These are phyloP conservation scores for Linanthus parryae DNA, from an alignment of 148 eudicot species.

Conservation along the genomic window DNA sequence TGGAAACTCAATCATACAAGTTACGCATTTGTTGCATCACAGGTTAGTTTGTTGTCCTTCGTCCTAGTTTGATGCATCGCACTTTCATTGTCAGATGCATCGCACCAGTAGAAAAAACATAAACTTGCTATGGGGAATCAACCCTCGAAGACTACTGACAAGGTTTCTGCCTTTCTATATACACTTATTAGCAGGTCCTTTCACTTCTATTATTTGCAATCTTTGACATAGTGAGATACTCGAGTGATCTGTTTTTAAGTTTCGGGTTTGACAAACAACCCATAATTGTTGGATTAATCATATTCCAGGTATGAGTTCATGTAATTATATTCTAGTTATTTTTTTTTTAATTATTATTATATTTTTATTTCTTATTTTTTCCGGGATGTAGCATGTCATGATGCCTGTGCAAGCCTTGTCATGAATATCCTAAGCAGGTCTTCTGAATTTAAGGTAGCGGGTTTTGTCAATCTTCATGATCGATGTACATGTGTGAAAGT, in stretches of 20 bases:
- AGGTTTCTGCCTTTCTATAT: background rate
- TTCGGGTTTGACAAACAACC: constrained; percentile 84
- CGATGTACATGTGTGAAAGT: no score
- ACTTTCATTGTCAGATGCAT: no score
- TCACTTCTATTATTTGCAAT: constrained; percentile 79
- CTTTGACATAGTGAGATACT: constrained; percentile 78
- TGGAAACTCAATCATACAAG: constrained; percentile 91
- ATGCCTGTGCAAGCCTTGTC: background rate
- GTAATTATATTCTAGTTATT: no score
- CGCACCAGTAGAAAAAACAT: no score
- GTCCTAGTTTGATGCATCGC: no score
- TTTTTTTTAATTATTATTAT: no score
- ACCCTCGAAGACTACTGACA: background rate
- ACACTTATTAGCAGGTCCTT: constrained; percentile 48
- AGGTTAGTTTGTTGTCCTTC: constrained; percentile 36
- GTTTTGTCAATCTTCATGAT: no score
- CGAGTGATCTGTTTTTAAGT: constrained; percentile 75
- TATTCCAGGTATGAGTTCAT: constrained; percentile 61
- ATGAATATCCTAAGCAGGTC: background rate
- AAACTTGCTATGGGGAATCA: no score
- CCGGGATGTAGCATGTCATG: background rate
- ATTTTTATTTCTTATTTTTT: background rate
- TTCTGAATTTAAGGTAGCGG: background rate
- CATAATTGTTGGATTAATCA: constrained; percentile 75
- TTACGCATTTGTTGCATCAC: constrained; percentile 72